A percentile compares a stretch with the other conserved stretches of the same genome.
phyloP scores from a whole-genome alignment of 495 filamentous ascomycete genomes.

The Diplogelasinospora grovesii region DNA sequence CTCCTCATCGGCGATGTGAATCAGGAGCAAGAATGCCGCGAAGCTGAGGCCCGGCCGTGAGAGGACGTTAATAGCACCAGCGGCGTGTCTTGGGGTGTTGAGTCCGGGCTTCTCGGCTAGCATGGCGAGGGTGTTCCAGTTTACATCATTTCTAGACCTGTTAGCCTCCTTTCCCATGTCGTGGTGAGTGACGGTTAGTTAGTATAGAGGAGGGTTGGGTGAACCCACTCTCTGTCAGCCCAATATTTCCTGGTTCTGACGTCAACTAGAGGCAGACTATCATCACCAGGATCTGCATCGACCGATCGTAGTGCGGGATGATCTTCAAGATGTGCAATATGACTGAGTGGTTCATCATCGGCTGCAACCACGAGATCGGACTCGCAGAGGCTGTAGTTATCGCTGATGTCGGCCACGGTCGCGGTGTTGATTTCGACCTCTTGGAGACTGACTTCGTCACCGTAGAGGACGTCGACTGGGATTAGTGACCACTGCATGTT shows the following conservation, averaged over 20 bases:
- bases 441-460: too few relatives aligned
- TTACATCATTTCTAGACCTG: constrained; percentile 9
- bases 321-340: too few relatives aligned
- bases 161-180: too few relatives aligned
- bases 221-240: not conserved
- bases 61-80: not conserved
- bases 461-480: too few relatives aligned
- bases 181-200: not conserved
- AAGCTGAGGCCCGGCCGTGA: not conserved
- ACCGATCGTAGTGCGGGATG: too few relatives aligned
- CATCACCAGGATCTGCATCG: not conserved
- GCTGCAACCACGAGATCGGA: not conserved
- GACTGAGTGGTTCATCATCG: too few relatives aligned
- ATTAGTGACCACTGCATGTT: too few relatives aligned
- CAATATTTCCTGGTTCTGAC: not conserved
- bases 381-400: not conserved
- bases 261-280: not conserved
- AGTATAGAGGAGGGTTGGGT: too few relatives aligned
- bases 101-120: constrained; percentile 10
- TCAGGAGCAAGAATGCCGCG: not conserved
- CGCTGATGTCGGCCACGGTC: not conserved
- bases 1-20: too few relatives aligned
- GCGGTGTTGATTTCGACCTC: too few relatives aligned
- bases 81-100: too few relatives aligned
- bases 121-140: constrained; percentile 13